phyloP scores from a whole-genome alignment of 805 yeast species.

The Teunomyces lycoperdinae region DNA sequence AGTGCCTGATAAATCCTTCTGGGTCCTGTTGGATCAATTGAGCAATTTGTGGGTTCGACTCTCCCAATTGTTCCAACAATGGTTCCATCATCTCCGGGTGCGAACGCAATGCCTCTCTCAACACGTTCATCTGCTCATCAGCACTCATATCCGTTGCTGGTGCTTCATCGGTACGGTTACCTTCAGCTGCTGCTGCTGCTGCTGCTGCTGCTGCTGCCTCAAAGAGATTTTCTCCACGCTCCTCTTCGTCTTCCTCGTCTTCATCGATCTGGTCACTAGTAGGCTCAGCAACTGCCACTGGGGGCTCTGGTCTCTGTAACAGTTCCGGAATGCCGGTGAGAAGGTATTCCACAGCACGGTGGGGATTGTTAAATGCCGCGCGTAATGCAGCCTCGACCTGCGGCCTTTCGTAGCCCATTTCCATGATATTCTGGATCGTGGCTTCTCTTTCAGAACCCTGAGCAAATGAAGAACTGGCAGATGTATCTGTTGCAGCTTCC shows the following conservation, averaged over 20 bases:
- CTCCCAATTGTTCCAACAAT: slow-evolving; percentile 75
- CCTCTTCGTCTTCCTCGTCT: slow-evolving; percentile 27
- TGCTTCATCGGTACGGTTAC: slow-evolving; percentile 10
- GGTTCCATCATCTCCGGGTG: slow-evolving; percentile 89
- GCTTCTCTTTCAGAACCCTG: slow-evolving; percentile 76
- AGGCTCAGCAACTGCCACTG: slow-evolving; percentile 9
- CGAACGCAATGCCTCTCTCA: slow-evolving; percentile 76
- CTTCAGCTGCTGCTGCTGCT: slow-evolving; percentile 26
- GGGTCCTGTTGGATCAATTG: slow-evolving; percentile 79
- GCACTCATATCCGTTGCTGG: slow-evolving; percentile 33
- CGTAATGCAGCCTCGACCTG: slow-evolving; percentile 88
- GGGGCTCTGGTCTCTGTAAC: slow-evolving; percentile 34
- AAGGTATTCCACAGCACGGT: slow-evolving; percentile 94
- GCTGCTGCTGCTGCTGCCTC: slow-evolving; percentile 23
- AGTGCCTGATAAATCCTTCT: slow-evolving; percentile 77
- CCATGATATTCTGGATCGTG: slow-evolving; percentile 80
- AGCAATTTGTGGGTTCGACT: slow-evolving; percentile 81
- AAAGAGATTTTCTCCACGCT: slow-evolving; percentile 47
- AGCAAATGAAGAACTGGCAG: slow-evolving; percentile 55
- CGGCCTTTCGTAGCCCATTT: slow-evolving; percentile 90
- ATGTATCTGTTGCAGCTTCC: slow-evolving; percentile 11
- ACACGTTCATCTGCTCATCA: slow-evolving; percentile 47
- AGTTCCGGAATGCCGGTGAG: slow-evolving; percentile 84
- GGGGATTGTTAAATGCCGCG: slow-evolving; percentile 96
- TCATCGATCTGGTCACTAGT: slow-evolving; percentile 24